phyloP scores from a whole-genome alignment of 768 basidiomycete species.

The Podaxis carcinomalis region DNA sequence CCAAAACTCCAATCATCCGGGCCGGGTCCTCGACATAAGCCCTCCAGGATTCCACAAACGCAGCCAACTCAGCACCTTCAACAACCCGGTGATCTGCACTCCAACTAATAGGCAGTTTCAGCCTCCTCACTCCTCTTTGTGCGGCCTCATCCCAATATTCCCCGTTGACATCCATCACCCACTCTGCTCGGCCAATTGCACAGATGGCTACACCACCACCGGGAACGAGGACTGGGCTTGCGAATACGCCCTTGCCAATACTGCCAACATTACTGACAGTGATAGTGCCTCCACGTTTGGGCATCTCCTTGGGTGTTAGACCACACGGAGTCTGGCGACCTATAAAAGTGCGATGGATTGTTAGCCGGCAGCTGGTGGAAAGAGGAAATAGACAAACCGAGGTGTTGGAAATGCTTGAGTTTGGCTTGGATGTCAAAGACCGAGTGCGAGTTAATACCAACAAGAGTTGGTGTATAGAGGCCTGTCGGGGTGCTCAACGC shows the following conservation, averaged over 20 bases:
- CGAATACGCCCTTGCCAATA: conserved; percentile 67
- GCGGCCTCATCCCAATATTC: conserved; percentile 20
- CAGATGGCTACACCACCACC: conserved; percentile 86
- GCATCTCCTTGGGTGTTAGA: conserved; percentile 67
- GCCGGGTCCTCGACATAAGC: conserved; percentile 72
- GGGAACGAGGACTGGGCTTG: conserved; percentile 72
- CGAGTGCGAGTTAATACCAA: conserved; percentile 45
- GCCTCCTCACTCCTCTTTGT: conserved; percentile 18
- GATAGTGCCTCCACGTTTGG: conserved; percentile 70
- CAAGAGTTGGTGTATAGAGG: conserved; percentile 76
- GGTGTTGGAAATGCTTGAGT: conserved; percentile 49
- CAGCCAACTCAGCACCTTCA: conserved; percentile 86
- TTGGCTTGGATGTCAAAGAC: conserved; percentile 60
- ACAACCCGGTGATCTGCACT: conserved; percentile 84
- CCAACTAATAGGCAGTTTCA: conserved; percentile 62
- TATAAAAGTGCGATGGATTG: conserved; percentile 16
- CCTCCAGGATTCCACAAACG: conserved; percentile 85
- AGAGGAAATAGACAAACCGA: background rate
- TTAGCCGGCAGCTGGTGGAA: no score
- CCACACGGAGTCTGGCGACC: conserved; percentile 66
- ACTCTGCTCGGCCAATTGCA: conserved; percentile 72
- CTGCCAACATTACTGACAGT: conserved; percentile 82
- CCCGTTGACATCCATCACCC: conserved; percentile 66
- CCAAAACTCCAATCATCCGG: conserved; percentile 49
- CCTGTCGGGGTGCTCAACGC: conserved; percentile 81